These are phyloP conservation scores for Candida cerambycidarum DNA, from an alignment of 805 yeast species.

Conservation along the genomic window DNA sequence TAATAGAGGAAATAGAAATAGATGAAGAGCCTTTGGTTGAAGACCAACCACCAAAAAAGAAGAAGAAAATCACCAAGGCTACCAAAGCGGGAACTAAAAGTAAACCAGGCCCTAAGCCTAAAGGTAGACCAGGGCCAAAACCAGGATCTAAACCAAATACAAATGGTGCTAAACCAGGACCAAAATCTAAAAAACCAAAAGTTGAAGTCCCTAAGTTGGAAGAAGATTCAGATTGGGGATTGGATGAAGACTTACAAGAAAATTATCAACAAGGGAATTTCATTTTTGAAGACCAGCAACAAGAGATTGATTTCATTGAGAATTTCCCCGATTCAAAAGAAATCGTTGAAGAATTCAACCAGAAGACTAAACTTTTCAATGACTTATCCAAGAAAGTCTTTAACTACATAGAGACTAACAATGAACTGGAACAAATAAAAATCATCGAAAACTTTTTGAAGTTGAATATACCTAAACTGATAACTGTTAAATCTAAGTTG, in stretches of 20 bases:
- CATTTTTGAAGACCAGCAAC: slow-evolving; percentile 32
- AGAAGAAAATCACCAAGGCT: background rate
- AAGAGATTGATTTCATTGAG: slow-evolving; percentile 26
- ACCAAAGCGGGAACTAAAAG: background rate
- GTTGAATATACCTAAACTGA: slow-evolving; percentile 27
- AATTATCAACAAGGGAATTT: slow-evolving; percentile 29
- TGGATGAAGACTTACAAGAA: slow-evolving; percentile 34
- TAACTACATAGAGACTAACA: slow-evolving; percentile 12
- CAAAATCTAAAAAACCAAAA: slow-evolving; percentile 11
- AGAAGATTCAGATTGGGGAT: slow-evolving; percentile 44
- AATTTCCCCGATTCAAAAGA: slow-evolving; percentile 26
- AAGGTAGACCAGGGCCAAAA: slow-evolving; percentile 3
- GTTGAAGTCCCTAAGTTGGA: slow-evolving; percentile 8
- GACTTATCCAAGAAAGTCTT: slow-evolving; percentile 6
- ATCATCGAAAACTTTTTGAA: slow-evolving; percentile 17
- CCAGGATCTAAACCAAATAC: background rate
- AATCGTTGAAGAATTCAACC: slow-evolving; percentile 21
- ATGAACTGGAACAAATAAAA: slow-evolving; percentile 14
- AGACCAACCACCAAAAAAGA: background rate
- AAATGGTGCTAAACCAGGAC: slow-evolving; percentile 8
- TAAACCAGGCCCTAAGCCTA: slow-evolving; percentile 1
- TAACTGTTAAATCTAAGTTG: slow-evolving; percentile 30
- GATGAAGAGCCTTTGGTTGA: slow-evolving; percentile 11
- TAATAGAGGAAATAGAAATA: slow-evolving; percentile 19
- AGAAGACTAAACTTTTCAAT: slow-evolving; percentile 15